Percentiles rank a stretch among this genome's conserved stretches.
Conservation (phyloP, 768 basidiomycete genomes). For the Mycena polygramma region DNA sequence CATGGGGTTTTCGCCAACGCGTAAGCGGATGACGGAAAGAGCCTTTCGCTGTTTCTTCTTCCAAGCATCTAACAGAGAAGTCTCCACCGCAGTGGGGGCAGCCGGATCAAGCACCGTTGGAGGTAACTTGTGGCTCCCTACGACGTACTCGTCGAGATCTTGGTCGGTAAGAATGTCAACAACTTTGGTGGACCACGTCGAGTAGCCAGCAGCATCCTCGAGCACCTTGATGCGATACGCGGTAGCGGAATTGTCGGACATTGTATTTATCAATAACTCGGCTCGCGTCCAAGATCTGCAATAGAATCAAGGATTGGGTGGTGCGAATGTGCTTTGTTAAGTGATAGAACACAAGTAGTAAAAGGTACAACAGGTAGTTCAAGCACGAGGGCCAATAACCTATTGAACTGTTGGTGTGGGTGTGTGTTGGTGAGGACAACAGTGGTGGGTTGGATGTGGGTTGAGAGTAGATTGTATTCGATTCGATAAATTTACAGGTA, state of each 20-base stretch:
- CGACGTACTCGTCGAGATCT: constrained; percentile 30
- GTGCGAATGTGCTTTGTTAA: too few species aligned
- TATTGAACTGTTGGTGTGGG: too few species aligned
- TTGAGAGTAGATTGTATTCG: too few species aligned
- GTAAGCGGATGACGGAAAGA: not conserved
- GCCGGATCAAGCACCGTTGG: not conserved
- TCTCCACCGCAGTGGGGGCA: too few species aligned
- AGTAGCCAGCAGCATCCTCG: constrained; percentile 36
- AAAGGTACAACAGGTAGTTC: too few species aligned
- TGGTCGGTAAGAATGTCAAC: constrained; percentile 40
- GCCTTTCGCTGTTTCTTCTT: constrained; percentile 31
- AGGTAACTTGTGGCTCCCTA: not conserved
- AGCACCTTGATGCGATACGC: constrained; percentile 35
- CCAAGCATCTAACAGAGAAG: constrained; percentile 1
- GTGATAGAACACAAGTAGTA: too few species aligned
- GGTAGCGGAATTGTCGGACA: constrained; percentile 18
- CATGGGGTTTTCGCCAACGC: constrained; percentile 33
- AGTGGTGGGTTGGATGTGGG: too few species aligned
- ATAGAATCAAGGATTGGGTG: too few species aligned
- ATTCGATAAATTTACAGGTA: too few species aligned
- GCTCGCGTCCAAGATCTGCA: too few species aligned
- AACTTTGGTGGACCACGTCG: constrained; percentile 33
- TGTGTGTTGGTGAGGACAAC: too few species aligned
- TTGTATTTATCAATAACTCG: constrained; percentile 4
- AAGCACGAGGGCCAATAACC: too few species aligned